Conservation (phyloP, 352 stramenopile species). For the Pythium utonaiense region DNA sequence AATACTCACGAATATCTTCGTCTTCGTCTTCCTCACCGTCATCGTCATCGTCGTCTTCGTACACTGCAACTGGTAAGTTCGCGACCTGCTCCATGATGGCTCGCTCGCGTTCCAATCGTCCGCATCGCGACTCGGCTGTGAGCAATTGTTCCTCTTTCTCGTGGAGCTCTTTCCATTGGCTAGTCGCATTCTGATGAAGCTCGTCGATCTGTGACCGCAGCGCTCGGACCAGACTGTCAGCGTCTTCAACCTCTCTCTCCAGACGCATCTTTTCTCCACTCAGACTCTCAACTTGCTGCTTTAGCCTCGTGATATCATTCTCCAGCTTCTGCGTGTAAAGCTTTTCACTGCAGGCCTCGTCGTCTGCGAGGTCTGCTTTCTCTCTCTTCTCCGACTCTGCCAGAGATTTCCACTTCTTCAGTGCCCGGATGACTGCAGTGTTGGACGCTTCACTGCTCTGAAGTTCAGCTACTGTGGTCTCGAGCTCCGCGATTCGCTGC, state of each 20-base stretch:
- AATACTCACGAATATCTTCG: slow-evolving; percentile 15
- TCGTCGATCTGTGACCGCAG: slow-evolving; percentile 36
- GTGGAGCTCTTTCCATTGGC: slow-evolving; percentile 41
- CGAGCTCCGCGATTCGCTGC: slow-evolving; percentile 35
- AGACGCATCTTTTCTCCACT: slow-evolving; percentile 29
- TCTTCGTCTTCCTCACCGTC: slow-evolving; percentile 62
- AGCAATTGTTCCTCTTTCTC: slow-evolving; percentile 55
- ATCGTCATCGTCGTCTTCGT: slow-evolving; percentile 63
- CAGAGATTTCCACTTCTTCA: slow-evolving; percentile 43
- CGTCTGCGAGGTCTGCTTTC: slow-evolving; percentile 12
- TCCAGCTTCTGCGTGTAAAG: slow-evolving; percentile 45
- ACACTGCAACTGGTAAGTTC: slow-evolving; percentile 64
- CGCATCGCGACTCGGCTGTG: slow-evolving; percentile 60
- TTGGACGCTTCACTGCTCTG: slow-evolving; percentile 34
- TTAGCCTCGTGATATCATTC: slow-evolving; percentile 28
- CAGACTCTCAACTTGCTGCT: slow-evolving; percentile 25
- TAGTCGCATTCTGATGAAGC: slow-evolving; percentile 36
- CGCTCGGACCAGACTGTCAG: slow-evolving; percentile 28
- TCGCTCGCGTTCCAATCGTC: slow-evolving; percentile 67
- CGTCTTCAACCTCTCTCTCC: slow-evolving; percentile 1
- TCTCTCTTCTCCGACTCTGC: slow-evolving; percentile 40
- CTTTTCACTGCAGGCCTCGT: slow-evolving; percentile 39
- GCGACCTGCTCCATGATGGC: slow-evolving; percentile 73
- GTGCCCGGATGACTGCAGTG: slow-evolving; percentile 31
- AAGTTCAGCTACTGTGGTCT: slow-evolving; percentile 33